phyloP scores from a whole-genome alignment of 176 grass and related monocot genomes.

The Carex cristatella region DNA sequence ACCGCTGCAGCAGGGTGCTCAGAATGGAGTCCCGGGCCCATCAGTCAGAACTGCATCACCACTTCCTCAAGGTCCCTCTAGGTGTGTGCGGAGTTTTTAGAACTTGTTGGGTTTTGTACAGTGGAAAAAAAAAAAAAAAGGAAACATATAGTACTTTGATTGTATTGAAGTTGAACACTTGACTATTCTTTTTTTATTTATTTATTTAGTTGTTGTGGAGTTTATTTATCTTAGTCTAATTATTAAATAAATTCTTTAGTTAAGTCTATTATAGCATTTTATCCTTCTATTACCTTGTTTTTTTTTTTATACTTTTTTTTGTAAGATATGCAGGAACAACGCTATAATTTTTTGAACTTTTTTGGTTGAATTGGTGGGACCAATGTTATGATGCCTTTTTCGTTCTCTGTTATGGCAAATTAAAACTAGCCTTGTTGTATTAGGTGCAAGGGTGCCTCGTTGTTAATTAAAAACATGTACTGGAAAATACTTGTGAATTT shows the following conservation, averaged over 20 bases:
- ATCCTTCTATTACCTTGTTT: not conserved
- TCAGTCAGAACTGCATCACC: constrained; percentile 60
- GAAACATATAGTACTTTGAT: constrained; percentile 9
- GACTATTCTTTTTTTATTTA: constrained; percentile 17
- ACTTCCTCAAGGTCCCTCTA: constrained; percentile 93
- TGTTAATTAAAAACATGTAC: not conserved
- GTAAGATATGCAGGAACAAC: not conserved
- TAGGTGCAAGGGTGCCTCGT: not conserved
- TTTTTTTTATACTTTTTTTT: not conserved
- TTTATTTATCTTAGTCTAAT: not conserved
- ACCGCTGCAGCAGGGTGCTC: constrained; percentile 41
- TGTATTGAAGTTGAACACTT: constrained; percentile 17
- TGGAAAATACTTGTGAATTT: not conserved
- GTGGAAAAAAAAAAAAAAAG: constrained; percentile 10
- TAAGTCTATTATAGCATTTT: not conserved
- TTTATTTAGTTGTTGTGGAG: constrained; percentile 2
- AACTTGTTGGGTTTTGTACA: constrained; percentile 40
- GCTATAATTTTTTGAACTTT: not conserved
- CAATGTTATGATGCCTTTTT: not conserved
- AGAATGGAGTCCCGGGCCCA: constrained; percentile 54
- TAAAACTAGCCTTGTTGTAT: not conserved
- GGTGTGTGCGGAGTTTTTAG: constrained; percentile 99
- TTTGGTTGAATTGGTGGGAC: not conserved
- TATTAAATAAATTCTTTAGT: constrained; percentile 9
- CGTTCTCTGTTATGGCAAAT: not conserved